Evolutionary conservation across 2,329 filamentous ascomycete species (phyloP).

Genomic region (Mollisiaceae sp.): DNA sequence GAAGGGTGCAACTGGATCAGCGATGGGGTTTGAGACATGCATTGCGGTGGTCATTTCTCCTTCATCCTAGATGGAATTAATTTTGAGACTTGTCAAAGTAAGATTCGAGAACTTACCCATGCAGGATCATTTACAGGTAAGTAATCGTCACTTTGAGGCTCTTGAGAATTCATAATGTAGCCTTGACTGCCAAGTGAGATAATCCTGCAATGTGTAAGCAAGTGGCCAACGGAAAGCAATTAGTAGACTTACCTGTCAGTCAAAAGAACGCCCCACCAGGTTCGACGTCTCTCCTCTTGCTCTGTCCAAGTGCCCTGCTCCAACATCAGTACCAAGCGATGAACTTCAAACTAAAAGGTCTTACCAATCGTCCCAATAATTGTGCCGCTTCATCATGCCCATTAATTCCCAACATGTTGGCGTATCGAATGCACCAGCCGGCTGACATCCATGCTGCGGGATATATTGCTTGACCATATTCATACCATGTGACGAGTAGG

Average conservation of each 20-base stretch:
- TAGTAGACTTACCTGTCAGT: constrained; percentile 47
- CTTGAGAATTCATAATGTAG: constrained; percentile 39
- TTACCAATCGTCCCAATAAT: constrained; percentile 46
- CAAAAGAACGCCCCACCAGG: constrained; percentile 56
- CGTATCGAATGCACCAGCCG: constrained; percentile 51
- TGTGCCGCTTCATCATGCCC: constrained; percentile 43
- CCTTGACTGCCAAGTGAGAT: constrained; percentile 40
- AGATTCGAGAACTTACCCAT: constrained; percentile 44
- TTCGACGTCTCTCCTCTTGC: constrained; percentile 51
- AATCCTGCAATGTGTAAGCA: constrained; percentile 34
- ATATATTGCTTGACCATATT: constrained; percentile 55
- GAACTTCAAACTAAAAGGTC: constrained; percentile 7
- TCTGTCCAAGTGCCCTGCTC: constrained; percentile 52
- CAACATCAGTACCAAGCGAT: neutral
- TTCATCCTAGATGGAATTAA: constrained; percentile 41
- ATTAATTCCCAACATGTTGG: constrained; percentile 52
- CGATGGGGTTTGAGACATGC: constrained; percentile 46
- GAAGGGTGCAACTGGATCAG: constrained; percentile 54
- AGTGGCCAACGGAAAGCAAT: neutral
- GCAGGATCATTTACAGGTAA: constrained; percentile 44
- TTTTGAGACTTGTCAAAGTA: constrained; percentile 12
- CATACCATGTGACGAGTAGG: constrained; percentile 53
- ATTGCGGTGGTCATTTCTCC: constrained; percentile 44
- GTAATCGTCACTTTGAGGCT: constrained; percentile 34
- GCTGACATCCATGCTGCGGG: constrained; percentile 56